A percentile compares a stretch with the other conserved stretches of the same genome.
Conservation (phyloP, 2,329 filamentous ascomycete genomes). For the Monilinia fructicola region DNA sequence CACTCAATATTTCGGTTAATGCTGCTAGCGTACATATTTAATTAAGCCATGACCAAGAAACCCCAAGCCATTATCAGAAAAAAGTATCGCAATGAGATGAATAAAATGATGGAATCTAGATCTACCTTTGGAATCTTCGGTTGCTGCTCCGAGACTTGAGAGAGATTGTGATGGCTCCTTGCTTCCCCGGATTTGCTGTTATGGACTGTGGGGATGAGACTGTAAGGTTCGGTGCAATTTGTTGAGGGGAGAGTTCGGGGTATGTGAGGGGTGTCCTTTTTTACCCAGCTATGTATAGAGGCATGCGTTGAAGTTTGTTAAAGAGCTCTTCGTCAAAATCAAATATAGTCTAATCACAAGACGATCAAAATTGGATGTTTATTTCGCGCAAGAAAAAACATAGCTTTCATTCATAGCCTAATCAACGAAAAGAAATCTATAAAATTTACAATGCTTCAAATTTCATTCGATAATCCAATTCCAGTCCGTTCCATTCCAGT, state of each 20-base stretch:
- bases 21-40: conserved; percentile 13
- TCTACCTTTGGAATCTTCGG: not conserved
- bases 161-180: conserved; percentile 1
- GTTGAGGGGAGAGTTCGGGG: not conserved
- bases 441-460: not conserved
- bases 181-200: conserved; percentile 11
- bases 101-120: conserved; percentile 15
- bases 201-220: not conserved
- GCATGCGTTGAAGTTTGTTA: not conserved
- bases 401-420: conserved; percentile 13
- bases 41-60: conserved; percentile 3
- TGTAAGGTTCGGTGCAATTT: not conserved
- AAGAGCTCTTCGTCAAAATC: not conserved
- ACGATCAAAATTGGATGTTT: not conserved
- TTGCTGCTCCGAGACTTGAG: not conserved
- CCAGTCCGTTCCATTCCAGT: not conserved
- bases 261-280: too few species aligned
- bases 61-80: conserved; percentile 8
- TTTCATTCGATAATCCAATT: not conserved
- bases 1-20: not conserved
- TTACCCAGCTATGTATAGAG: too few species aligned
- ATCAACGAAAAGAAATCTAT: not conserved
- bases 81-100: conserved; percentile 7
- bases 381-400: not conserved
- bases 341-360: not conserved